These are phyloP conservation scores for Schoenoplectus tabernaemontani DNA, from an alignment of 202 grass and related monocot species.

Conservation along the genomic window DNA sequence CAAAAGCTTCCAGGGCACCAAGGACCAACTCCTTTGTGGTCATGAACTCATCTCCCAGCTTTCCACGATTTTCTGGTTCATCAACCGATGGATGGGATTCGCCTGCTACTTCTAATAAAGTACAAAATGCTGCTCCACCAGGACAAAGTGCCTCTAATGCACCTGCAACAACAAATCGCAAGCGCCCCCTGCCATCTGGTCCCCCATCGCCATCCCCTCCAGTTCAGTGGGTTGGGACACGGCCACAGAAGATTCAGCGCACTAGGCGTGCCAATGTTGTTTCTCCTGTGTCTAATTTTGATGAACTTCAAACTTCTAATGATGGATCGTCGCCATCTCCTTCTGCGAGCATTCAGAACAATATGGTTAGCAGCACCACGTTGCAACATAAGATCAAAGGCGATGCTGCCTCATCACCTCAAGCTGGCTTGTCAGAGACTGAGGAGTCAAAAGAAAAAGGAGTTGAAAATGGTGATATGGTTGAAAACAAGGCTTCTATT, in stretches of 20 bases:
- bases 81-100: conserved; percentile 57
- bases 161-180: conserved; percentile 39
- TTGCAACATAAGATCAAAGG: conserved; percentile 38
- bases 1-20: conserved; percentile 77
- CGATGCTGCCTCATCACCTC: conserved; percentile 31
- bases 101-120: conserved; percentile 43
- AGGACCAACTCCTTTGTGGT: conserved; percentile 50
- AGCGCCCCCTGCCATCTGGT: conserved; percentile 40
- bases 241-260: conserved; percentile 72
- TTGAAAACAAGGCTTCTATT: conserved; percentile 21
- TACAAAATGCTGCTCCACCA: conserved; percentile 33
- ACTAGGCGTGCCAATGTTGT: conserved; percentile 77
- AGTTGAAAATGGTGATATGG: conserved; percentile 45
- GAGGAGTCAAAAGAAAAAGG: conserved; percentile 50
- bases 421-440: conserved; percentile 58
- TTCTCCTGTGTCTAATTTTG: conserved; percentile 85
- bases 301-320: conserved; percentile 40
- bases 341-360: conserved; percentile 30
- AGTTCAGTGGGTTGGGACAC: conserved; percentile 67
- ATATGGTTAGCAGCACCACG: conserved; percentile 29
- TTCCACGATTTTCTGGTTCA: conserved; percentile 37
- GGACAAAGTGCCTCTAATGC: not conserved
- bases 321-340: conserved; percentile 55
- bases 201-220: conserved; percentile 55
- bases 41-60: conserved; percentile 55